Conservation (phyloP, 2,329 filamentous ascomycete genomes). For the Phaeophleospora eucalypticola region DNA sequence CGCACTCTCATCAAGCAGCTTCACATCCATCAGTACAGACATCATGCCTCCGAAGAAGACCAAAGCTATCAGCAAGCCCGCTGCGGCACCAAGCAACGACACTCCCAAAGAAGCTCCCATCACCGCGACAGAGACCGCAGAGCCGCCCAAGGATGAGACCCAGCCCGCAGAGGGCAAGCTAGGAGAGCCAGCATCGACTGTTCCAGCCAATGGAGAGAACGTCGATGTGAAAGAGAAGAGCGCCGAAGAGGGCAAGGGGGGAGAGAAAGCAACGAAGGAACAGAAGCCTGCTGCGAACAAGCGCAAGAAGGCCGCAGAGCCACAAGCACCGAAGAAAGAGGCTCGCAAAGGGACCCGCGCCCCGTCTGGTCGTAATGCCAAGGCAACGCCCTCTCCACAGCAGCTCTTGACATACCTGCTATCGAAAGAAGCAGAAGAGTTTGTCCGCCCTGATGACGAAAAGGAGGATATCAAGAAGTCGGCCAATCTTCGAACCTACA, state of each 20-base stretch:
- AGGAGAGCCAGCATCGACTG: not conserved
- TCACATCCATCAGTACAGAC: too few species aligned
- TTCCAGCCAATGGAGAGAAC: not conserved
- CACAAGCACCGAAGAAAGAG: constrained; percentile 23
- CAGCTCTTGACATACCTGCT: constrained; percentile 35
- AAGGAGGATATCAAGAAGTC: constrained; percentile 25
- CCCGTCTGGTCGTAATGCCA: not conserved
- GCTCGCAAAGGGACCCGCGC: constrained; percentile 28
- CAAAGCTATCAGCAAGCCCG: not conserved
- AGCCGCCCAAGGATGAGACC: constrained; percentile 5
- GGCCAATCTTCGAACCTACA: constrained; percentile 32
- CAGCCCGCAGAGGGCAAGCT: constrained; percentile 1
- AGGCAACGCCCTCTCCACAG: constrained; percentile 14
- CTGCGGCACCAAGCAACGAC: not conserved
- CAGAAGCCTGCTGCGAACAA: constrained; percentile 15
- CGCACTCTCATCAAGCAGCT: not conserved
- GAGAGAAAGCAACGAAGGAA: not conserved
- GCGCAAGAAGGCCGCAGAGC: constrained; percentile 20
- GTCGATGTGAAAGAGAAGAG: not conserved
- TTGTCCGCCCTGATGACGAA: constrained; percentile 35
- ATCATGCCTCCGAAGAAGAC: constrained; percentile 9
- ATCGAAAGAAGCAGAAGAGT: constrained; percentile 27
- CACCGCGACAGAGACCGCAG: constrained; percentile 1
- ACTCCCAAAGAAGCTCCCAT: not conserved
- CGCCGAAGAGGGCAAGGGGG: not conserved